Evolutionary conservation across 2,329 filamentous ascomycete species (phyloP), one percentile per base, ranked within the genome.

Genomic region (Colletotrichum musae): DNA sequence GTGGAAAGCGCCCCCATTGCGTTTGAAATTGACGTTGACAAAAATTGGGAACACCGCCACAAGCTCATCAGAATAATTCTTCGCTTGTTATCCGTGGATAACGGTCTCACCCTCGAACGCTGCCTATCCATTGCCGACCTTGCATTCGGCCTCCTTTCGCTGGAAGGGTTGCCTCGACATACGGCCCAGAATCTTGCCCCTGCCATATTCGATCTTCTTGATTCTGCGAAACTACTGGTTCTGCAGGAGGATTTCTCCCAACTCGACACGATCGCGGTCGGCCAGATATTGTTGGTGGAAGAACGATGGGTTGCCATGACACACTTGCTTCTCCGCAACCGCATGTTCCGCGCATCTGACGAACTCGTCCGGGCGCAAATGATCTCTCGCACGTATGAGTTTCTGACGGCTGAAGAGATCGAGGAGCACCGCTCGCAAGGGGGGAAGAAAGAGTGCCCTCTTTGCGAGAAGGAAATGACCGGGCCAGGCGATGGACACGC

Each of bases 401-500:
- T 47, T 12, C 52, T 68, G 4, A 47, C 41, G 41, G 12, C 26
- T 12, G 50, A 12, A 2, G 56, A 67, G n/a, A 7, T 68, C 7
- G 43, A 32, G 28, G 5, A 32, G 7, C 28, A 6, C 12, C 18
- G 24, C 9, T 50, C 62, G 36, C 18, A 24, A 15, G 28, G n/a
- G 5, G 48, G 54, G 15, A 7, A 51, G 5, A 16, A 10, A 18
- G 52, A 45, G 4, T 70, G 63, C 41, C 13, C 43, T 15, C 6
- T 50, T 21, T 70, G 67, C 7, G 26, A 6, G 18, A 47, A 68
- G 54, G 53, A 51, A 3, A 12, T 65, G 39, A 28, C 13, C 6
- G 9, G 21, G 10, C 61, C 53, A 26, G 18, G 6, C 6, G 47
- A 54, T 10, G 16, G 48, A 15, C 67, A 67, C 51, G 63, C 43